Base-by-base conservation (phyloP, 768 basidiomycete genomes). In the Mycena vulgaris region DNA sequence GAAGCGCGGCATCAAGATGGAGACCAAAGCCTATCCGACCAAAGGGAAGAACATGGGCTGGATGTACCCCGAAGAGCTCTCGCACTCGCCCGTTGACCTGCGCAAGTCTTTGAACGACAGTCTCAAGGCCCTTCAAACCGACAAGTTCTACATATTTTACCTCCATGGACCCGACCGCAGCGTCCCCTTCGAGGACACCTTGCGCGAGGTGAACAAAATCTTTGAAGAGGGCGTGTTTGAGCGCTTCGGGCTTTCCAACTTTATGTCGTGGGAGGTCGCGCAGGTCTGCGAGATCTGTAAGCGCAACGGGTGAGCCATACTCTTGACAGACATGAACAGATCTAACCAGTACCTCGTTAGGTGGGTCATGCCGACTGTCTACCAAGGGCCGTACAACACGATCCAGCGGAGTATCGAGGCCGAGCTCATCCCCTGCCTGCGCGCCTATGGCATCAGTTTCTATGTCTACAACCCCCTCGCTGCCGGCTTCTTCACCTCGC, bases 221-320 rank as follows among this genome's bases (percentile, higher is more conserved):
- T 80, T 86, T 68, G 77, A 80, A 30, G 78, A 84, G 42, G 87
- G 87, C 1, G 75, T 76, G 48, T 86, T 86, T 60, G 81, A 87
- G 70, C 80, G 80, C 16, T 84, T 88, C 64, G 86, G 87, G 6
- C 73, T 88, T 60, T 86, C 85, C 56, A 88, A 88, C 76, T 88
- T 76, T 51, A 75, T 82, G 0, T 76, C 85, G 1, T 88, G 83
- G 82, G 86, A 88, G 75, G 72, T 70, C n/a, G 59, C 48, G 11
- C 60, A 67, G 33, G 37, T 45, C 28, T 56, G 30, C 28, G 52
- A 55, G 0, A 85, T 87, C 30, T 87, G 86, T 76, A 83, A 79
- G 51, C 78, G 77, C 17, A 84, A 85, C 10, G 80, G 80, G 3
- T n/a, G n/a, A n/a, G n/a, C n/a, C n/a, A n/a, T n/a, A n/a, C n/a